Percentiles rank a stretch among this genome's conserved stretches.
These are phyloP conservation scores for Chimonanthus salicifolius DNA, from an alignment of 164 flowering plant species.

Conservation along the genomic window DNA sequence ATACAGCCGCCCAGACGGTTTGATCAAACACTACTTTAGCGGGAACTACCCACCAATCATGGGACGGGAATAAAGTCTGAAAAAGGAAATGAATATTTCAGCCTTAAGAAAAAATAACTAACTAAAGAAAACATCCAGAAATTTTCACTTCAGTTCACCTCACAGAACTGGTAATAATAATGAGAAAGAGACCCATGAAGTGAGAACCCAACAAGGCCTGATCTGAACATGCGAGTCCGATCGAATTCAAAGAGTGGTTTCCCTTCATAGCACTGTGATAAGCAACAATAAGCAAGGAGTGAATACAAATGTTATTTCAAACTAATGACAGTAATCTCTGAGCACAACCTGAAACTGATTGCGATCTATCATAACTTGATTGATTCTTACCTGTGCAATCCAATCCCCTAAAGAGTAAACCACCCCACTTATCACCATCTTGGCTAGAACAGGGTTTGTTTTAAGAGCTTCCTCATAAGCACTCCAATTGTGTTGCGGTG, in stretches of 20 bases:
- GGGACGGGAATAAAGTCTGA: conserved; percentile 78
- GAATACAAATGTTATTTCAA: not conserved
- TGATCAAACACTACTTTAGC: conserved; percentile 89
- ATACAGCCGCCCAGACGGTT: conserved; percentile 79
- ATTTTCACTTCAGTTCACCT: conserved; percentile 33
- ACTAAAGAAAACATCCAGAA: not conserved
- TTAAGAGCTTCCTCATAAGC: conserved; percentile 84
- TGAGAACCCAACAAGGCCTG: conserved; percentile 79
- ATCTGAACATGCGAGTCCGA: conserved; percentile 63
- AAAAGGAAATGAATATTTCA: conserved; percentile 15
- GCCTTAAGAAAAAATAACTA: conserved; percentile 7
- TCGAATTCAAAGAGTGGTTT: conserved; percentile 78
- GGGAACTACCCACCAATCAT: conserved; percentile 97
- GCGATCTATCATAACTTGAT: not conserved
- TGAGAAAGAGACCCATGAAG: conserved; percentile 87
- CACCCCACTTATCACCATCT: conserved; percentile 76
- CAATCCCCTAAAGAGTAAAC: conserved; percentile 89
- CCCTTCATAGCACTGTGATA: conserved; percentile 68
- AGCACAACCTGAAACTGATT: not conserved
- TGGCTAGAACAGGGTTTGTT: conserved; percentile 73
- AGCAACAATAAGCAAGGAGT: not conserved
- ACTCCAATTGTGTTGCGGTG: conserved; percentile 71
- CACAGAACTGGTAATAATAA: conserved; percentile 73
- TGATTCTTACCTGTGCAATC: conserved; percentile 64
- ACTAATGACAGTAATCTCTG: not conserved